Evolutionary conservation across 768 basidiomycete species (phyloP).

Genomic region (Kwoniella sp.): DNA sequence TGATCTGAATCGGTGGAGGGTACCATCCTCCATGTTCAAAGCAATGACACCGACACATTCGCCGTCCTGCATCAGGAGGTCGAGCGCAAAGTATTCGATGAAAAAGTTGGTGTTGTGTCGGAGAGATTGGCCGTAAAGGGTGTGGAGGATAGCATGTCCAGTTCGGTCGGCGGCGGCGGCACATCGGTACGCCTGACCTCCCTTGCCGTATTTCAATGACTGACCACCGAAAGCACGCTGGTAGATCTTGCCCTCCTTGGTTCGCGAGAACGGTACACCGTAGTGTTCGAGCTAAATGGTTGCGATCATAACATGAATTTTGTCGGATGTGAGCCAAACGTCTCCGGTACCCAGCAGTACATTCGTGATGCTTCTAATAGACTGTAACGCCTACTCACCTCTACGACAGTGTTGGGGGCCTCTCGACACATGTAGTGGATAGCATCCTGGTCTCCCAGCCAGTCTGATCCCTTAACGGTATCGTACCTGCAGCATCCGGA

Average conservation of each 20-base stretch:
- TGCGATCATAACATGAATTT: background rate
- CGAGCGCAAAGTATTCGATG: constrained; percentile 99
- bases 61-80: constrained; percentile 97
- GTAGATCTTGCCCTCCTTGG: constrained; percentile 98
- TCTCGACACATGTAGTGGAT: constrained; percentile 99
- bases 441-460: constrained; percentile 99
- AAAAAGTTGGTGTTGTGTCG: constrained; percentile 99
- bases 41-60: constrained; percentile 99
- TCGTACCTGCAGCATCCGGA: constrained; percentile 55
- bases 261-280: constrained; percentile 97
- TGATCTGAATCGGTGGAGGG: constrained; percentile 94
- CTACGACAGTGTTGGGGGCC: constrained; percentile 88
- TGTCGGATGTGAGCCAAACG: too few relatives aligned
- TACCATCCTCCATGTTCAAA: constrained; percentile 99
- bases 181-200: constrained; percentile 98
- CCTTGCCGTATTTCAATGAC: constrained; percentile 93
- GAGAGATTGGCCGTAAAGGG: constrained; percentile 97
- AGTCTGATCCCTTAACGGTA: constrained; percentile 96
- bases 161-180: constrained; percentile 98
- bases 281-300: constrained; percentile 85
- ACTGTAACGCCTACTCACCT: constrained; percentile 62
- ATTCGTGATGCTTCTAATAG: too few relatives aligned
- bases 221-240: constrained; percentile 99
- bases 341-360: too few relatives aligned
- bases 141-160: constrained; percentile 96